These are phyloP conservation scores for Leccinum incarnatum DNA, from an alignment of 768 basidiomycete species.

Conservation along the genomic window DNA sequence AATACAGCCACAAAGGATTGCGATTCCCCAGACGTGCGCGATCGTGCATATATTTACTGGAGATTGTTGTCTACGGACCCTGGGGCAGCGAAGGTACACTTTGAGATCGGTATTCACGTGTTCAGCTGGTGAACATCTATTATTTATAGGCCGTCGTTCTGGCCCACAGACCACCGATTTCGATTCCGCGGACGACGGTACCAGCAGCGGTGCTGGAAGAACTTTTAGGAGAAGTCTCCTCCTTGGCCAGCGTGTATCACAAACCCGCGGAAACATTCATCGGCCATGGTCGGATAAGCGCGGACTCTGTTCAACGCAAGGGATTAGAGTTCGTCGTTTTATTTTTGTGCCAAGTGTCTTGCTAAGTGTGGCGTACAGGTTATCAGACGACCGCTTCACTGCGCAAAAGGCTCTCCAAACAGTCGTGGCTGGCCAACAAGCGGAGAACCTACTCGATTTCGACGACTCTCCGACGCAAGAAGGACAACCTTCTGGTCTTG, in stretches of 20 bases:
- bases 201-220: constrained; percentile 87
- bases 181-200: constrained; percentile 88
- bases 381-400: constrained; percentile 67
- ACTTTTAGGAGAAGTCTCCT: constrained; percentile 84
- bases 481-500: constrained; percentile 65
- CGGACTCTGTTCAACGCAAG: constrained; percentile 69
- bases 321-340: constrained; percentile 50
- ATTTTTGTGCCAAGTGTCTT: background rate
- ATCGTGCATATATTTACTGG: constrained; percentile 99
- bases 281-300: constrained; percentile 85
- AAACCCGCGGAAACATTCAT: constrained; percentile 96
- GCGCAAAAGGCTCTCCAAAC: constrained; percentile 87
- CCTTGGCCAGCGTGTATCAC: constrained; percentile 93
- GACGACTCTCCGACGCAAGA: constrained; percentile 66
- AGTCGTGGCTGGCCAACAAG: constrained; percentile 85
- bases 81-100: constrained; percentile 23
- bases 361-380: constrained; percentile 31
- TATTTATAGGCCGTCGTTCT: constrained; percentile 74
- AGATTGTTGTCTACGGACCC: constrained; percentile 91
- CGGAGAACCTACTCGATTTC: constrained; percentile 95
- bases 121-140: background rate
- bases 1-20: constrained; percentile 96
- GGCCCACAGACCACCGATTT: constrained; percentile 89
- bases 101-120: background rate
- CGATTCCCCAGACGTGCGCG: constrained; percentile 94